A percentile compares a stretch with the other conserved stretches of the same genome.
These are phyloP conservation scores for Gossypium aridum DNA, from an alignment of 441 rosid species.

Conservation along the genomic window DNA sequence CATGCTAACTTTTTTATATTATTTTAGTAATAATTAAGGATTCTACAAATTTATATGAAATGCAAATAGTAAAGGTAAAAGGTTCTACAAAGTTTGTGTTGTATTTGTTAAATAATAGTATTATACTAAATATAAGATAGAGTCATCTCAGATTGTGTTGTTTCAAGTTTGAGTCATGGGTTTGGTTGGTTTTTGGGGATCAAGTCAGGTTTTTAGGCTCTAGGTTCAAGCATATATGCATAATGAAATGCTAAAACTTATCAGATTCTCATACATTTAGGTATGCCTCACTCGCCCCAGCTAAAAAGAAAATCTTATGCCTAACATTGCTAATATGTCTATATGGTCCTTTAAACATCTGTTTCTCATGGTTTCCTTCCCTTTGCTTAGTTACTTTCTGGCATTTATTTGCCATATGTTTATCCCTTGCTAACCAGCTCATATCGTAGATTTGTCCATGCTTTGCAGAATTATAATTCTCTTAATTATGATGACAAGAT, in stretches of 20 bases:
- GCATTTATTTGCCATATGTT: conserved; percentile 21
- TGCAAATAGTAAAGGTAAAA: neutral
- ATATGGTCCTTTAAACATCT: neutral
- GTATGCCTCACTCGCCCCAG: neutral
- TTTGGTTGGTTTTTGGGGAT: neutral
- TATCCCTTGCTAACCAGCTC: conserved; percentile 49
- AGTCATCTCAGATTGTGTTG: neutral
- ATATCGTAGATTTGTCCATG: conserved; percentile 59
- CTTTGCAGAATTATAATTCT: conserved; percentile 86
- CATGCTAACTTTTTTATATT: neutral
- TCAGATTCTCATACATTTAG: neutral
- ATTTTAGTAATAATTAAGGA: neutral
- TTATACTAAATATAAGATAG: neutral
- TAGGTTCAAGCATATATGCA: neutral
- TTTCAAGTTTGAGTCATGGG: neutral
- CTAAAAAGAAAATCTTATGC: neutral
- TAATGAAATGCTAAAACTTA: neutral
- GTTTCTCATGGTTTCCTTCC: conserved; percentile 1
- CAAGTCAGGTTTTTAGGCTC: neutral
- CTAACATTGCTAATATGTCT: neutral
- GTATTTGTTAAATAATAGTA: neutral
- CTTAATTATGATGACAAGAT: conserved; percentile 95
- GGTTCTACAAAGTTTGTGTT: neutral
- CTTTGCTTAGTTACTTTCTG: conserved; percentile 3
- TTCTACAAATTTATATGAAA: neutral